Conservation (phyloP, 257 asterid species). For the Solanum chiquidenum region DNA sequence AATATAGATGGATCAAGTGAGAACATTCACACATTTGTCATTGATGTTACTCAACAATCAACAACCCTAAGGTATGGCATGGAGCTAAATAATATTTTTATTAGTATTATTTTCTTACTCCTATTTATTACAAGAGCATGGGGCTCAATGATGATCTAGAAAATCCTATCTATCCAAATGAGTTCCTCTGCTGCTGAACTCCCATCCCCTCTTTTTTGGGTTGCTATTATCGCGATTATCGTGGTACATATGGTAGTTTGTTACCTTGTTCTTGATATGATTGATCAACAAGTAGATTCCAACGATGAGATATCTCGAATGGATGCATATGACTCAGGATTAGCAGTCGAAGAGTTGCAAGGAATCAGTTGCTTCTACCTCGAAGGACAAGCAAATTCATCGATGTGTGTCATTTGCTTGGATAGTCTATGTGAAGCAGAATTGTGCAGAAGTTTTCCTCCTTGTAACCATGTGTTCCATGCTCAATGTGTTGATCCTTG, state of each 20-base stretch:
- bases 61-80: slow-evolving; percentile 32
- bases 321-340: slow-evolving; percentile 5
- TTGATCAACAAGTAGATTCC: slow-evolving; percentile 7
- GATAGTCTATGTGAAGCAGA: slow-evolving; percentile 27
- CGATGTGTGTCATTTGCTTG: slow-evolving; percentile 44
- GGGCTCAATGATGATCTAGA: slow-evolving; percentile 24
- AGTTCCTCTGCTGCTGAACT: slow-evolving; percentile 18
- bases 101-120: neutral
- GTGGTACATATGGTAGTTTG: slow-evolving; percentile 29
- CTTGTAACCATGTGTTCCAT: slow-evolving; percentile 54
- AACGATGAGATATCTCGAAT: neutral
- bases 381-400: slow-evolving; percentile 1
- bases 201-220: slow-evolving; percentile 34
- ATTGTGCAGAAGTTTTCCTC: slow-evolving; percentile 41
- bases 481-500: slow-evolving; percentile 56
- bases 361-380: slow-evolving; percentile 30
- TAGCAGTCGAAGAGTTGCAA: slow-evolving; percentile 34
- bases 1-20: neutral
- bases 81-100: neutral
- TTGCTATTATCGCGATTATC: slow-evolving; percentile 28
- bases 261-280: slow-evolving; percentile 29
- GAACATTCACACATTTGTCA: slow-evolving; percentile 2
- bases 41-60: slow-evolving; percentile 23
- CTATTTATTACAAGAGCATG: neutral
- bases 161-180: neutral